Evolutionary conservation across 140 eudicot genomes (phyloP), one percentile per base, ranked within the genome.

Genomic region (Stevia rebaudiana): DNA sequence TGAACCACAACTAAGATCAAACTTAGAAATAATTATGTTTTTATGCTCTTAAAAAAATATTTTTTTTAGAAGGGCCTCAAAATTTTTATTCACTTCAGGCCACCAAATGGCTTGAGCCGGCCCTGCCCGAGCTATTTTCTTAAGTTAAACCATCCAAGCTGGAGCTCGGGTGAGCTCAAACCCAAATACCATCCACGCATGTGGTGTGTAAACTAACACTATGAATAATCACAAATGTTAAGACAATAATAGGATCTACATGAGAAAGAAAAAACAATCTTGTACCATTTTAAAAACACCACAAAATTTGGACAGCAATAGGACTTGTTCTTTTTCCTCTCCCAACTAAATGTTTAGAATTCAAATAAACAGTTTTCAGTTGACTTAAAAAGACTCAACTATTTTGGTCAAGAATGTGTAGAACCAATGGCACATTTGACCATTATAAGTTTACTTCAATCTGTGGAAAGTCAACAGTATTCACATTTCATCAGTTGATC

Each of bases 271-370:
- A 48, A 42, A 22, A 68, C 36, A 62, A 57, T 36, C 39, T 39
- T 43, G 51, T 68, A 68, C 65, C 66, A 61, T 61, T 61, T 54
- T 61, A n/a, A 19, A 61, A 67, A 37, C 80, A 62, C 75, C 70
- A 75, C 80, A 75, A 75, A 75, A 68, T 68, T 68, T 61, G 30
- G 24, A 40, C 57, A 44, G 13, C 64, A 24, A 57, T 12, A 12
- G 15, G 28, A 21, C 68, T 39, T n/a, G 28, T 21, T 5, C 11
- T 48, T 52, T 51, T 52, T 33, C 17, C 18, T 18, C 24, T 58
- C 25, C 72, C 75, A 55, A 31, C 65, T 55, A 64, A 31, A 23
- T 17, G 18, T 35, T 25, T 39, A 19, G 50, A 50, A 50, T 56
- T 47, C 18, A 65, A 44, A 56, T 65, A 68, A 60, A 41, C 50